Evolutionary conservation across 2,329 filamentous ascomycete species (phyloP), one percentile per base, ranked within the genome.

Genomic region (Orbilia oligospora): DNA sequence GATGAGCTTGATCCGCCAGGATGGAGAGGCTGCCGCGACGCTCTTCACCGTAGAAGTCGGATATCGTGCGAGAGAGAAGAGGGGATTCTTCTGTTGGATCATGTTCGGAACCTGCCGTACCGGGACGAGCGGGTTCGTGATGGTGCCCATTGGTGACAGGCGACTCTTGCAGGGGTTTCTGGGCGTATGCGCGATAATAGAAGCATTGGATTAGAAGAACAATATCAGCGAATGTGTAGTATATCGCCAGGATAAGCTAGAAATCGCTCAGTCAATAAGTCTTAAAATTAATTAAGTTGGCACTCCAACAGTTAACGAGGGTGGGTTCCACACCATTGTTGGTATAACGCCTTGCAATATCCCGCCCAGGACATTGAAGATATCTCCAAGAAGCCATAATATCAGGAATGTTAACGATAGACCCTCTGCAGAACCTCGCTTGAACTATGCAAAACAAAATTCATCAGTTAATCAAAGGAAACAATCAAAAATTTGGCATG

Each of bases 341-440:
- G 96, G 94, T 68, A 98, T 85, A 5, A 99, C 95, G 70, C 93
- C 92, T 84, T 98, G 95, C 10, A 97, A 85, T 16, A 97, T 90
- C 18, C 94, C 93, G n/a, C 95, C 95, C 1, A 97, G 87, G 80
- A 97, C 97, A 84, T 98, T 98, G 87, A 97, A 97, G 81, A 97
- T 91, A 90, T 99, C 96, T 66, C 96, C 96, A 0, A 91, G 88
- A 1, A 97, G 88, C 96, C 96, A 99, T 82, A 97, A 89, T 77
- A 97, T 91, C 83, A 98, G 90, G 86, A 98, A 99, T 71, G 95
- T 91, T 14, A 97, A 89, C 0, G 93, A 97, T 0, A 98, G 88
- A 1, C 94, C 95, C 83, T 97, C 93, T 73, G 94, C 93, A 48
- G 92, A 97, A 81, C 89, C 87, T 71, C 94, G 90, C 80, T 91